phyloP scores from a whole-genome alignment of 169 alveolate genomes.

The Cystoisospora suis region DNA sequence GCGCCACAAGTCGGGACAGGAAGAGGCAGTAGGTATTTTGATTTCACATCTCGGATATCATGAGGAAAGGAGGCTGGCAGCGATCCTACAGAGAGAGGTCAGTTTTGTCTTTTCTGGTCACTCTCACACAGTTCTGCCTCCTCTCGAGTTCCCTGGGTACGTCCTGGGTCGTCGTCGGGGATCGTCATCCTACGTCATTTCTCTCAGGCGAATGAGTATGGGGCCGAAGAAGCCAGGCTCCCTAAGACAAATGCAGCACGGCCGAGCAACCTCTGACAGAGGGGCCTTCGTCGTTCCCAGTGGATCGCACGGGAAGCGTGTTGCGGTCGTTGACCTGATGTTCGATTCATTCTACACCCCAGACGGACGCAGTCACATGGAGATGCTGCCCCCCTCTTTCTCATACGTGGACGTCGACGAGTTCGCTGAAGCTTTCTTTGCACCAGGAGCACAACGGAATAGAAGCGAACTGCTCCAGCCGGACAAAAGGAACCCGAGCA shows the following conservation, averaged over 20 bases:
- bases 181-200: too few relatives aligned
- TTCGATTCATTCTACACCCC: background rate
- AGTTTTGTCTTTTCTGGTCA: background rate
- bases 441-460: too few relatives aligned
- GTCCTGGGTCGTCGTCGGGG: too few relatives aligned
- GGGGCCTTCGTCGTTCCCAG: background rate
- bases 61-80: background rate
- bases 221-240: too few relatives aligned
- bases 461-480: too few relatives aligned
- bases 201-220: too few relatives aligned
- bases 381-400: background rate
- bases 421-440: background rate
- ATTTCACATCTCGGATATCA: background rate
- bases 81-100: background rate
- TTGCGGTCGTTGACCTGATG: background rate
- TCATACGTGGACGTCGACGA: background rate
- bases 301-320: background rate
- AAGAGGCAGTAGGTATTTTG: background rate
- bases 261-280: background rate
- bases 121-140: background rate
- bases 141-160: background rate
- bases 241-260: background rate
- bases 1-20: too few relatives aligned
- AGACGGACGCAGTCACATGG: background rate
- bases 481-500: too few relatives aligned